Conservation (phyloP, 2,329 filamentous ascomycete species). For the Metarhizium guizhouense region DNA sequence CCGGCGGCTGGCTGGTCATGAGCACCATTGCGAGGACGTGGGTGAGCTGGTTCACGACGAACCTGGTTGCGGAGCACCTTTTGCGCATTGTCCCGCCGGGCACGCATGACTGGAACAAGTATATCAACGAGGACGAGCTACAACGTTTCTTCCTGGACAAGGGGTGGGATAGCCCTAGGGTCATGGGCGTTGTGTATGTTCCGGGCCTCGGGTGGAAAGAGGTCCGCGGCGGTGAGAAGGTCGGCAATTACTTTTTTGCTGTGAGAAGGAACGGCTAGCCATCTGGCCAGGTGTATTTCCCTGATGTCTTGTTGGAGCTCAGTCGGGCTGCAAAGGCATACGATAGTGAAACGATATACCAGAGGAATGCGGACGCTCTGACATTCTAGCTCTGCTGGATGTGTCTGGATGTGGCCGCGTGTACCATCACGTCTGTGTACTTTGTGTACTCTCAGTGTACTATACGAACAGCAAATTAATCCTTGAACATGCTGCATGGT, state of each 20-base stretch:
- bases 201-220: slow-evolving; percentile 86
- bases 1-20: slow-evolving; percentile 86
- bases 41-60: slow-evolving; percentile 86
- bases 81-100: slow-evolving; percentile 81
- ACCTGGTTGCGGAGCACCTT: slow-evolving; percentile 82
- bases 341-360: neutral
- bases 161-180: slow-evolving; percentile 50
- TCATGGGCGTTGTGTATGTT: slow-evolving; percentile 82
- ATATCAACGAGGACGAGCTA: slow-evolving; percentile 80
- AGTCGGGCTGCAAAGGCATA: no score
- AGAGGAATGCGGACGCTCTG: neutral
- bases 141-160: slow-evolving; percentile 42
- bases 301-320: neutral
- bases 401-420: neutral
- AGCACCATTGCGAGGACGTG: slow-evolving; percentile 89
- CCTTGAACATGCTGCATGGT: neutral
- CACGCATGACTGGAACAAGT: slow-evolving; percentile 95
- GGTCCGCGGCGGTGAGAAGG: slow-evolving; percentile 69
- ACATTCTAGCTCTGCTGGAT: neutral
- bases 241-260: slow-evolving; percentile 95
- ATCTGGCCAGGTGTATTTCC: slow-evolving; percentile 5
- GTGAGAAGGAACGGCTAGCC: slow-evolving; percentile 38
- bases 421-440: neutral
- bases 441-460: neutral
- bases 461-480: neutral